Percentiles rank a stretch among this genome's conserved stretches.
phyloP scores from a whole-genome alignment of 192 early-diverging fungal genomes.

The Mortierella antarctica region DNA sequence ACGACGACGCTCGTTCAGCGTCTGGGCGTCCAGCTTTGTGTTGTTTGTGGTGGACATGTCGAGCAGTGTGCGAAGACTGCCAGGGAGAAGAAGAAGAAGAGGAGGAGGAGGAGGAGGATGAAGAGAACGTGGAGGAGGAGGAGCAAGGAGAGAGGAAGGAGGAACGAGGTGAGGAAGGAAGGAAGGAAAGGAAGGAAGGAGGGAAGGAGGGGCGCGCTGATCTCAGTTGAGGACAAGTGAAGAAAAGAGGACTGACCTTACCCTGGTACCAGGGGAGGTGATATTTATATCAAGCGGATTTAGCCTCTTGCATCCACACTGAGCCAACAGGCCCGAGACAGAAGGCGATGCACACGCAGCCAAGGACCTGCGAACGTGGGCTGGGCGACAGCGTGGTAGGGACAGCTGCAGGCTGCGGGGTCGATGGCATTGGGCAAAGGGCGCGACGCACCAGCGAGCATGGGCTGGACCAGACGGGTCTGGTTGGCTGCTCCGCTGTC shows the following conservation, averaged over 20 bases:
- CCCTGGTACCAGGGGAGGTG: not conserved
- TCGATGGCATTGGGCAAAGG: no score
- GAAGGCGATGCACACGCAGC: not conserved
- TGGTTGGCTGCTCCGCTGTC: no score
- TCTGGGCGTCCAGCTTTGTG: conserved; percentile 3
- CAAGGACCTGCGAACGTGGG: conserved; percentile 7
- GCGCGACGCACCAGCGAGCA: no score
- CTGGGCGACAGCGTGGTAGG: not conserved
- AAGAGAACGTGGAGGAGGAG: not conserved
- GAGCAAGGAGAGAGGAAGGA: not conserved
- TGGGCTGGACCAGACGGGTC: no score
- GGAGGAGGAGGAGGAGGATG: not conserved
- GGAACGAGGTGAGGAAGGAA: not conserved
- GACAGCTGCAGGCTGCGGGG: no score
- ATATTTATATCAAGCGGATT: not conserved
- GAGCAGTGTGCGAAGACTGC: not conserved
- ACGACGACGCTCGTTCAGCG: conserved; percentile 39
- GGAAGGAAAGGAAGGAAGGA: not conserved
- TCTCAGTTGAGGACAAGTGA: not conserved
- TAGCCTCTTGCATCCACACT: no score
- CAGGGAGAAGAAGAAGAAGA: not conserved
- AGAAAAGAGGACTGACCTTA: no score
- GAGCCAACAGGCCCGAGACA: no score
- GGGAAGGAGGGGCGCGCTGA: not conserved
- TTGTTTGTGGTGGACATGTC: conserved; percentile 13